Conservation (phyloP, 1,284 basidiomycete species). For the Fomes fomentarius region DNA sequence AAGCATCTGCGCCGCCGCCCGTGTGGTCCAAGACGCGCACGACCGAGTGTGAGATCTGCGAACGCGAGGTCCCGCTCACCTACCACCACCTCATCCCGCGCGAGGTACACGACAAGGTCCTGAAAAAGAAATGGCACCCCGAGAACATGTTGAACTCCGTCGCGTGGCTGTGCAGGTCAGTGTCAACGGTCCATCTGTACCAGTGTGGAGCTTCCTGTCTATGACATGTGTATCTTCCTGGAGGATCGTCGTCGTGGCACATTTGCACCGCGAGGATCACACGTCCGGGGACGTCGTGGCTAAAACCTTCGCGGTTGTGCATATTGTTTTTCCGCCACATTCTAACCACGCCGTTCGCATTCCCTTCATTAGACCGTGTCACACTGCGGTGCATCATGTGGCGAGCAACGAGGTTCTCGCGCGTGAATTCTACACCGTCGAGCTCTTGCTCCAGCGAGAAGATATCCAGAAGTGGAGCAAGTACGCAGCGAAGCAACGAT, state of each 20-base stretch:
- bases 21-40: slow-evolving; percentile 54
- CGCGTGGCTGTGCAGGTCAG: slow-evolving; percentile 58
- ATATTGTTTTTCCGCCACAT: too few relatives aligned
- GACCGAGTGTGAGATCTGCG: slow-evolving; percentile 58
- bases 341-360: too few relatives aligned
- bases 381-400: slow-evolving; percentile 52
- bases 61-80: slow-evolving; percentile 53
- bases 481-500: slow-evolving; percentile 57
- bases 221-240: too few relatives aligned
- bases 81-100: slow-evolving; percentile 64
- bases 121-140: slow-evolving; percentile 58
- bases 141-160: slow-evolving; percentile 54
- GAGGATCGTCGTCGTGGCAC: too few relatives aligned
- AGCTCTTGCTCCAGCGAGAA: slow-evolving; percentile 49
- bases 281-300: too few relatives aligned
- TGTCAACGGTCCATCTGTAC: too few relatives aligned
- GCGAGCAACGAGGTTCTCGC: slow-evolving; percentile 55
- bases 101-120: slow-evolving; percentile 50
- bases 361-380: slow-evolving; percentile 43
- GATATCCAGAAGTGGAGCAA: slow-evolving; percentile 57
- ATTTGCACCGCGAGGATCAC: too few relatives aligned
- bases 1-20: slow-evolving; percentile 47
- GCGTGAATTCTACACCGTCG: slow-evolving; percentile 49
- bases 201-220: too few relatives aligned
- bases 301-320: too few relatives aligned